These are phyloP conservation scores for Oldenlandia corymbosa DNA, from an alignment of 257 asterid genomes.

Conservation along the genomic window DNA sequence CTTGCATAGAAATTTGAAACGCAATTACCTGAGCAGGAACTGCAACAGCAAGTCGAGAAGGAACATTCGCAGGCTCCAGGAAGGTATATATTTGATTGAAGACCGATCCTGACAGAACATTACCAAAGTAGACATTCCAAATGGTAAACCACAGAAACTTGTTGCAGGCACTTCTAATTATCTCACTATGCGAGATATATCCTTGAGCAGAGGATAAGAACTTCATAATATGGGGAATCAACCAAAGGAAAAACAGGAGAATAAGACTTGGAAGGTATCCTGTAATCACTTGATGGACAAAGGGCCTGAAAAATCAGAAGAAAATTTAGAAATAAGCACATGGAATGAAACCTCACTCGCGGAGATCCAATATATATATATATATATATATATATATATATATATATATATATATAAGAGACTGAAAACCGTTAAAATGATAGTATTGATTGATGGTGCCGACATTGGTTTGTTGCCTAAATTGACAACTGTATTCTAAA, in stretches of 20 bases:
- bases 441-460: background rate
- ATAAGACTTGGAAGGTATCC: constrained; percentile 90
- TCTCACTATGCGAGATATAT: constrained; percentile 68
- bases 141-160: constrained; percentile 63
- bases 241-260: constrained; percentile 49
- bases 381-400: no score
- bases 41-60: constrained; percentile 63
- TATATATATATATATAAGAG: no score
- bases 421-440: no score
- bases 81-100: constrained; percentile 13
- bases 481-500: background rate
- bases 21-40: constrained; percentile 62
- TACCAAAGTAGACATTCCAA: constrained; percentile 87
- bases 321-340: background rate
- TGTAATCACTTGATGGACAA: constrained; percentile 48
- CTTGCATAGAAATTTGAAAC: background rate
- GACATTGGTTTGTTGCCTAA: background rate
- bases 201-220: constrained; percentile 79
- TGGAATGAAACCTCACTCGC: no score
- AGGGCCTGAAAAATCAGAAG: constrained; percentile 32
- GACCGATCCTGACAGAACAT: constrained; percentile 69
- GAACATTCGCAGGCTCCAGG: constrained; percentile 39
- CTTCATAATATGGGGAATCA: constrained; percentile 68
- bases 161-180: constrained; percentile 73
- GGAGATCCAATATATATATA: no score